phyloP scores from a whole-genome alignment of 2,329 filamentous ascomycete species.

The Xylariaceae sp. region DNA sequence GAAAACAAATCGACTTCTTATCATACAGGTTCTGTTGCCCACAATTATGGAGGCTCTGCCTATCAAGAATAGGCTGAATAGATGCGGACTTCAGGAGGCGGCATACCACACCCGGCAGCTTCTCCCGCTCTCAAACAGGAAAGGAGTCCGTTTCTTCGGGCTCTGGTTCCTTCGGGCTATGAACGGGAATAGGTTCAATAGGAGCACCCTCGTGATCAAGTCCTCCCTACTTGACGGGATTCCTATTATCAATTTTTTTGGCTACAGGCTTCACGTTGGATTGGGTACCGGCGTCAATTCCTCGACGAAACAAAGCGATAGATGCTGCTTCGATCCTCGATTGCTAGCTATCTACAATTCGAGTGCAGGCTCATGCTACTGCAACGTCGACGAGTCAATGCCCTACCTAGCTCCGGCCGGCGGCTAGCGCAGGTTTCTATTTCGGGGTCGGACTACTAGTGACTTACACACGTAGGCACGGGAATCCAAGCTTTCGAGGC shows the following conservation, averaged over 20 bases:
- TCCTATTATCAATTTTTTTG: slow-evolving; percentile 13
- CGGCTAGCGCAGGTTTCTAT: too few species aligned
- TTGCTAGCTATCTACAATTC: neutral
- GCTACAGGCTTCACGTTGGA: neutral
- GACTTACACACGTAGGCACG: too few species aligned
- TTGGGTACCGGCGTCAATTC: neutral
- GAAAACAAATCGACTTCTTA: too few species aligned
- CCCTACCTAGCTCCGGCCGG: neutral
- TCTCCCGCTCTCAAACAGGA: slow-evolving; percentile 13
- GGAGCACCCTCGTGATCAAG: neutral
- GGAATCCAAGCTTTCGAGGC: too few species aligned
- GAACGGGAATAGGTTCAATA: slow-evolving; percentile 7
- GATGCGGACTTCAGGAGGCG: neutral
- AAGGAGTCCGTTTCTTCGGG: slow-evolving; percentile 7
- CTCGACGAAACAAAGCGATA: neutral
- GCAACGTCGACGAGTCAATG: neutral
- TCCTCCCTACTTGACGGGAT: neutral
- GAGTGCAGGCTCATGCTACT: neutral
- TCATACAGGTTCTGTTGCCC: too few species aligned
- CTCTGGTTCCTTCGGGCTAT: slow-evolving; percentile 4
- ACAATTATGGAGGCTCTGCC: too few species aligned
- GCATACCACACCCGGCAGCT: slow-evolving; percentile 1
- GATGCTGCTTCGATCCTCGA: neutral
- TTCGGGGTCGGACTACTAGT: too few species aligned
- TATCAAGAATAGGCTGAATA: neutral